Evolutionary conservation across 768 basidiomycete genomes (phyloP).

Genomic region (Stropharia rugosoannulata): DNA sequence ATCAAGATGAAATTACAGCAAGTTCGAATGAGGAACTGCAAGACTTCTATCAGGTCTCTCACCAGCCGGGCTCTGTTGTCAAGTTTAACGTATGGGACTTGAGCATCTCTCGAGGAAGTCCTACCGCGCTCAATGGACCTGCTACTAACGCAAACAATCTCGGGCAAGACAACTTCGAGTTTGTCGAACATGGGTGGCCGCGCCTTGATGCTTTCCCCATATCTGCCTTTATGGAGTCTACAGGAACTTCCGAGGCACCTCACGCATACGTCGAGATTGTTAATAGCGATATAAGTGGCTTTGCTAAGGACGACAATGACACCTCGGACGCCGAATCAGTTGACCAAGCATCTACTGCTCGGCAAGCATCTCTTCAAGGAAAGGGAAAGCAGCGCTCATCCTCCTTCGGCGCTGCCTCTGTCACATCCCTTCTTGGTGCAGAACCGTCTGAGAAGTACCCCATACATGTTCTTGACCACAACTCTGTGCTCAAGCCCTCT

Average conservation of each 20-base stretch:
- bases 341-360: slow-evolving; percentile 31
- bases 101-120: slow-evolving; percentile 32
- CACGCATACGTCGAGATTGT: slow-evolving; percentile 69
- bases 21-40: slow-evolving; percentile 77
- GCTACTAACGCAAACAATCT: slow-evolving; percentile 57
- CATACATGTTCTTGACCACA: slow-evolving; percentile 56
- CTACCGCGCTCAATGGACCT: slow-evolving; percentile 24
- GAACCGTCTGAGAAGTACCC: slow-evolving; percentile 55
- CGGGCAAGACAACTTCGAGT: slow-evolving; percentile 41
- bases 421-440: slow-evolving; percentile 38
- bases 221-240: slow-evolving; percentile 37
- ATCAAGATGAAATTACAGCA: slow-evolving; percentile 76
- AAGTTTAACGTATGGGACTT: slow-evolving; percentile 70
- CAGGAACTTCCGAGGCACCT: slow-evolving; percentile 33
- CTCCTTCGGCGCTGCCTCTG: slow-evolving; percentile 33
- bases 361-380: slow-evolving; percentile 20
- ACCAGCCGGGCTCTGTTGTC: slow-evolving; percentile 33
- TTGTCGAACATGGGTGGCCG: slow-evolving; percentile 68
- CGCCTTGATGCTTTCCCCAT: slow-evolving; percentile 39
- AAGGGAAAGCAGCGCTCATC: slow-evolving; percentile 52
- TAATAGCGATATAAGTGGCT: slow-evolving; percentile 32
- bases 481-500: slow-evolving; percentile 10
- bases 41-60: slow-evolving; percentile 56
- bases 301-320: slow-evolving; percentile 22
- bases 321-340: slow-evolving; percentile 25